Conservation (phyloP, 768 basidiomycete species). For the Podaxis rugospora region DNA sequence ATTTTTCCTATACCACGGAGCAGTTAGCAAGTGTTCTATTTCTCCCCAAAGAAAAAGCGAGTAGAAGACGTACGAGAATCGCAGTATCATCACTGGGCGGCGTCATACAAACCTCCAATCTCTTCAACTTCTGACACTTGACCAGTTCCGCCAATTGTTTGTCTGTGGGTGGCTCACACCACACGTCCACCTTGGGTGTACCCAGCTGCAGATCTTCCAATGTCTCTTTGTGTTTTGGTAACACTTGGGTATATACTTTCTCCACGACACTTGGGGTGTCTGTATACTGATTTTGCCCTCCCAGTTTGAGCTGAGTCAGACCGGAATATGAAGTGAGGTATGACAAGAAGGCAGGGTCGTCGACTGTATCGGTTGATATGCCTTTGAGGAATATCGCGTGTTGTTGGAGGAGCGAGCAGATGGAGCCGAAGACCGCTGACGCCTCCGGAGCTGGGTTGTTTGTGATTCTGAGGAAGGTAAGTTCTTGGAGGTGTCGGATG, state of each 20-base stretch:
- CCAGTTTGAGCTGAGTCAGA: background rate
- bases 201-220: background rate
- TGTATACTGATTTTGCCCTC: background rate
- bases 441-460: background rate
- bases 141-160: background rate
- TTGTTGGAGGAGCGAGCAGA: background rate
- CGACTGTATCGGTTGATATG: background rate
- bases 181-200: background rate
- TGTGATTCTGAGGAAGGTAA: background rate
- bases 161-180: background rate
- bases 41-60: background rate
- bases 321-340: constrained; percentile 1
- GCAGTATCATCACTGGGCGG: background rate
- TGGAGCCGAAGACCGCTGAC: background rate
- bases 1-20: background rate
- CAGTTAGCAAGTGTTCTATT: background rate
- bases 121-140: background rate
- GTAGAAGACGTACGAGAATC: background rate
- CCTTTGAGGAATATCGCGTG: background rate
- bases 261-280: background rate
- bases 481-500: background rate
- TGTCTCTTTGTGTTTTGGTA: background rate
- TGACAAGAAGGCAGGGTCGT: background rate
- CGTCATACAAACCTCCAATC: background rate
- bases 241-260: background rate